Base-by-base conservation (phyloP, 768 basidiomycete genomes). In the Termitomyces sp. region DNA sequence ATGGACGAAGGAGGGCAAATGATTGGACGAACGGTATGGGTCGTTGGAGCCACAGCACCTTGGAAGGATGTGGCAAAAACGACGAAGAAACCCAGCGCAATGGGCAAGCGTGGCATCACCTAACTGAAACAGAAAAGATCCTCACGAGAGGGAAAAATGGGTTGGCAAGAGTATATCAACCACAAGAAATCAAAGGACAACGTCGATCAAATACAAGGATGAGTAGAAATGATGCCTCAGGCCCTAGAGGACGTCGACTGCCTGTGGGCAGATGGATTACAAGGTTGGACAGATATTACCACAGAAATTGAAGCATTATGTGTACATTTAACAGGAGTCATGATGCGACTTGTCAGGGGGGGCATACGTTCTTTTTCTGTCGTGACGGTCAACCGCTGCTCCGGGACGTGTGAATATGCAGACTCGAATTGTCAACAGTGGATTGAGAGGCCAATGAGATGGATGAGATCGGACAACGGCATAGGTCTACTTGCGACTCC, bases 11-110 rank as follows among this genome's bases (percentile, higher is more conserved):
- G 16, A 7, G 32, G 18, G 35, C 7, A 12, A 52, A 13, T 10
- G 44, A 33, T n/a, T 7, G 3, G 15, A 57, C 62, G 23, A 20
- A 60, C 62, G 3, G 45, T 56, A 29, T 54, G 56, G 2, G 53
- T 52, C n/a, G 50, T 54, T 35, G 58, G 44, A 15, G 59, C 59
- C 27, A 54, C 5, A 20, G 40, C 49, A 29, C 35, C 13, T 53
- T 27, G 42, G 33, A 57, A 50, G 29, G 44, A 48, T 35, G 29
- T 48, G 25, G 25, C 32, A 33, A 46, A 13, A 27, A 16, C 22
- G 9, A 31, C 7, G 42, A 31, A 16, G 27, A 55, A 29, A 25
- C 32, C 22, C 16, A 60, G 23, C 16, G 20, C 22, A 18, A 11
- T 31, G 33, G 42, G 39, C 16, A 35, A 36, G 44, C 18, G 38